Evolutionary conservation across 2,329 filamentous ascomycete genomes (phyloP), one percentile per base, ranked within the genome.

Genomic region (Venturia effusa): DNA sequence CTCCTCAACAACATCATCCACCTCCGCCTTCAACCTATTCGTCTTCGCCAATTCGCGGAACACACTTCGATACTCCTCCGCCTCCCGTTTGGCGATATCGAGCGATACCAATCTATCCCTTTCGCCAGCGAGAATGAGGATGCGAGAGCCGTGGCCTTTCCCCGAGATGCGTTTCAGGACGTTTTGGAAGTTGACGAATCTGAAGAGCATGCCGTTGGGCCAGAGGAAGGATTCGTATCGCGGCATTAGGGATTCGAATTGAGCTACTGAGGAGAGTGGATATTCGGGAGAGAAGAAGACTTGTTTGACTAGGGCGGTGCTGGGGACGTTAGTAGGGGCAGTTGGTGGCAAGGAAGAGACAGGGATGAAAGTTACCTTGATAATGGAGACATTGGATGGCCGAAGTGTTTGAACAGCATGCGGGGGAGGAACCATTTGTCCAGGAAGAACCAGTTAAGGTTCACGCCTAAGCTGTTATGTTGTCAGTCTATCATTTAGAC

Each of bases 151-250:
- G 32, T 41, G 61, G 45, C 40, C 37, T 22, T 39, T 37, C 8
- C 45, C 61, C 4, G 64, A 67, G 54, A 76, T 72, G 3, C 73
- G 76, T 8, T 65, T 66, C 1, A 83, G 65, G 1, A 83, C 71
- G 19, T 72, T 75, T 41, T 71, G 65, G 0, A 75, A 74, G 17
- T 76, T 74, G 11, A 77, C 74, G 66, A 83, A 82, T 2, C 74
- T 71, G 39, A 66, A 68, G 65, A 81, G 74, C 73, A 82, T 80
- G 61, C 79, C 78, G 41, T 80, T 64, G 0, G 80, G 77, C 82
- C 81, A 84, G 39, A 77, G 68, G 68, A 81, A 80, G 66, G 76
- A 80, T 68, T 84, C 81, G 66, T 82, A 85, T 3, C 76, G 74
- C 32, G 75, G 75, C 64, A 80, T 73, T 3, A 75, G 73, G 1